Evolutionary conservation across 2,329 filamentous ascomycete species (phyloP).

Genomic region (Hymenotorrendiella dingleyae): DNA sequence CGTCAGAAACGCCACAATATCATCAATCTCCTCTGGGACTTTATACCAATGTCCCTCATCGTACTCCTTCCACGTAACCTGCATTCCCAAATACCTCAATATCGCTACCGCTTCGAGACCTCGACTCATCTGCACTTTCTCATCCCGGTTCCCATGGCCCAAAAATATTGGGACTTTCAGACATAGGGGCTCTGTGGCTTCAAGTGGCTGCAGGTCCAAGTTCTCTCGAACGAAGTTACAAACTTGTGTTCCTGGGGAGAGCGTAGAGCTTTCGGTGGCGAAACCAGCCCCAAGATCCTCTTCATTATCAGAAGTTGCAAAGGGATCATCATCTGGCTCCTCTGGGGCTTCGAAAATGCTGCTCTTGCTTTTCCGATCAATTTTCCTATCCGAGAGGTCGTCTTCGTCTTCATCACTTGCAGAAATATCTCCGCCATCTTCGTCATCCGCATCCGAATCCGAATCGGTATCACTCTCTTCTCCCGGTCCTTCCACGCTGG

Average conservation of each 20-base stretch:
- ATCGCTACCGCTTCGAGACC: background rate
- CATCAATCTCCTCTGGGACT: slow-evolving; percentile 42
- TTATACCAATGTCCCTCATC: slow-evolving; percentile 43
- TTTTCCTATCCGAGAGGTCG: no score
- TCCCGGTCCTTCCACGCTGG: background rate
- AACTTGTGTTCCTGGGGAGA: background rate
- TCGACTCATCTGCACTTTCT: background rate
- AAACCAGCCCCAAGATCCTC: background rate
- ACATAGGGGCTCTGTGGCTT: background rate
- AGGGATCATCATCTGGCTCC: no score
- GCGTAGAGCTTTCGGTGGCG: background rate
- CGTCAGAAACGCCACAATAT: slow-evolving; percentile 34
- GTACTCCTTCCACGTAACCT: slow-evolving; percentile 37
- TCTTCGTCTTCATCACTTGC: background rate
- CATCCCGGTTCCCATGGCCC: slow-evolving; percentile 1
- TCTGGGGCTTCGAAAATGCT: no score
- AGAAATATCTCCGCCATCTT: no score
- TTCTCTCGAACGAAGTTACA: background rate
- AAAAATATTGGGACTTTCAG: slow-evolving; percentile 1
- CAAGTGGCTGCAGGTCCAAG: background rate
- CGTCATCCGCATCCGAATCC: no score
- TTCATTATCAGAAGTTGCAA: background rate
- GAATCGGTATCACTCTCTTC: slow-evolving; percentile 35
- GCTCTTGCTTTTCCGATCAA: no score
- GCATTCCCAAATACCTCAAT: slow-evolving; percentile 27